Evolutionary conservation across 164 flowering plant genomes (phyloP).

Genomic region (Annona cherimola): DNA sequence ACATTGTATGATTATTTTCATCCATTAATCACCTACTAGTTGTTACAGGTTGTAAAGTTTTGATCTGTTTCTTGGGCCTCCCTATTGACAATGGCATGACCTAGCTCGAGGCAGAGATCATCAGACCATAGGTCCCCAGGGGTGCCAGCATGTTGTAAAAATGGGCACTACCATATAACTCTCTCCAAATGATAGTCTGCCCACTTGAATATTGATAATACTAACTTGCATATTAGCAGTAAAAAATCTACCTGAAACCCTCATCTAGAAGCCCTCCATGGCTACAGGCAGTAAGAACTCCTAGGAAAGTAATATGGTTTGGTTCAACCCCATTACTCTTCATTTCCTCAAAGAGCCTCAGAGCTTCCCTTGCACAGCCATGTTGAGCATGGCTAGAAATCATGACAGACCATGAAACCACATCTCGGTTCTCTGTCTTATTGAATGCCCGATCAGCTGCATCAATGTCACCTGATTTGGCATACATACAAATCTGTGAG

Average conservation of each 20-base stretch:
- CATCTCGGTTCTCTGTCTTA: conserved; percentile 31
- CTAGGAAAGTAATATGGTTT: conserved; percentile 45
- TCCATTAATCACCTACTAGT: neutral
- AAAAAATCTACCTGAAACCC: conserved; percentile 35
- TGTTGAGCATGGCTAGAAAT: conserved; percentile 52
- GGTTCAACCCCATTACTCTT: conserved; percentile 32
- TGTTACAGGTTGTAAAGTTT: neutral
- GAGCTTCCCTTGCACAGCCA: conserved; percentile 48
- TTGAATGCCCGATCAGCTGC: conserved; percentile 39
- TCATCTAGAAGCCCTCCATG: conserved; percentile 61
- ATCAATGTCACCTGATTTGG: conserved; percentile 48
- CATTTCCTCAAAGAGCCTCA: conserved; percentile 43
- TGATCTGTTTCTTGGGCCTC: neutral
- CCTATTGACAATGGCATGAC: neutral
- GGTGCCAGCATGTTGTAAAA: neutral
- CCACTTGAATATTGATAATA: neutral
- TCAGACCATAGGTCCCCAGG: neutral
- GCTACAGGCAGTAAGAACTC: conserved; percentile 59
- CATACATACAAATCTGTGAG: conserved; percentile 56
- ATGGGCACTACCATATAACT: neutral
- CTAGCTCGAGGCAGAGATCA: neutral
- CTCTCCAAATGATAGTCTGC: neutral
- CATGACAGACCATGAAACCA: conserved; percentile 53
- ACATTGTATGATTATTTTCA: too few relatives aligned
- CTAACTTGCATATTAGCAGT: neutral